A percentile compares a stretch with the other conserved stretches of the same genome.
phyloP scores from a whole-genome alignment of 108 stramenopile genomes.

The Cyclotella choctawhatcheeana region DNA sequence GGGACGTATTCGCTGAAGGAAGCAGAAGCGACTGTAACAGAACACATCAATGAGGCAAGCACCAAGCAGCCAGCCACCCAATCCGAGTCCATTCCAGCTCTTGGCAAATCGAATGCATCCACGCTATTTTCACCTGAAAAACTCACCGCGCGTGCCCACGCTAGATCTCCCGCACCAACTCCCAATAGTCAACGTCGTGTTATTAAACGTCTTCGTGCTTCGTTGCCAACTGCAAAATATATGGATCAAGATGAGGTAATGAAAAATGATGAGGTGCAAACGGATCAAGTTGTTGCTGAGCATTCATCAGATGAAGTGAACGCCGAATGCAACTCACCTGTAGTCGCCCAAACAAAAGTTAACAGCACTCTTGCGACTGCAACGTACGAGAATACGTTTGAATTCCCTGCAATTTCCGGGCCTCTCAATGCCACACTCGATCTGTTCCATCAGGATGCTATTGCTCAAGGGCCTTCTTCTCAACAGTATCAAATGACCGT shows the following conservation, averaged over 20 bases:
- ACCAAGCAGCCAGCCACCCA: not conserved
- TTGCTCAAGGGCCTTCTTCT: conserved; percentile 19
- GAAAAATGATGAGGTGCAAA: conserved; percentile 17
- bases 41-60: not conserved
- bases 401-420: conserved; percentile 26
- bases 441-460: conserved; percentile 32
- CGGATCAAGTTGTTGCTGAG: conserved; percentile 4
- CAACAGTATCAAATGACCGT: conserved; percentile 46
- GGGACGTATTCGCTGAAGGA: conserved; percentile 44
- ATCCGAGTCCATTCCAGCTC: not conserved
- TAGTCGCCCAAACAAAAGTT: not conserved
- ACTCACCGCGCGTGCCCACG: not conserved
- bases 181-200: conserved; percentile 50
- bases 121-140: not conserved
- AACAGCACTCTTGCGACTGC: too few relatives aligned
- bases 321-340: not conserved
- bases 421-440: conserved; percentile 24
- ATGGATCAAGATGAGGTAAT: conserved; percentile 24
- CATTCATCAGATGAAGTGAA: too few relatives aligned
- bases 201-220: conserved; percentile 42
- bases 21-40: conserved; percentile 15
- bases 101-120: not conserved
- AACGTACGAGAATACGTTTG: conserved; percentile 42
- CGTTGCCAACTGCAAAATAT: conserved; percentile 39
- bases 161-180: conserved; percentile 48